phyloP scores from a whole-genome alignment of 805 yeast genomes.

The Lachancea sp. region DNA sequence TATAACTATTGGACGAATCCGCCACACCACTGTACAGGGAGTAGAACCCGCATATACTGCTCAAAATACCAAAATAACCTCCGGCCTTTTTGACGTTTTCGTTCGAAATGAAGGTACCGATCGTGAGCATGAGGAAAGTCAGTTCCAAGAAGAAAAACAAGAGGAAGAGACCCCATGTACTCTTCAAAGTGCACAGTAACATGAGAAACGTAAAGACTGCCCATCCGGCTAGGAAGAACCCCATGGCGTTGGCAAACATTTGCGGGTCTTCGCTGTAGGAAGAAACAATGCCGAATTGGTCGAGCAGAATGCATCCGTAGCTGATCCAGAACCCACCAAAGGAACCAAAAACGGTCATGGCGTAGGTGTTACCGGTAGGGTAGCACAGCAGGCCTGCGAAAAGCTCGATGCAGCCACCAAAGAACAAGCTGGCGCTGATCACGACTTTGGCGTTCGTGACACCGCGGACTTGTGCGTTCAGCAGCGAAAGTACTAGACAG shows the following conservation, averaged over 20 bases:
- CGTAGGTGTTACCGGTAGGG: constrained; percentile 70
- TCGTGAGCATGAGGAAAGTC: constrained; percentile 46
- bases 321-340: constrained; percentile 75
- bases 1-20: constrained; percentile 51
- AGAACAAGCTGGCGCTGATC: constrained; percentile 60
- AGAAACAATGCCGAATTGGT: constrained; percentile 49
- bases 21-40: constrained; percentile 61
- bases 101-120: constrained; percentile 47
- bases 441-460: constrained; percentile 54
- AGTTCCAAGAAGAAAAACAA: constrained; percentile 48
- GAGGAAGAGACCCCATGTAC: constrained; percentile 53
- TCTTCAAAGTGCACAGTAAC: constrained; percentile 50
- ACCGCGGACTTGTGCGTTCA: constrained; percentile 63
- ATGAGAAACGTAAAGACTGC: constrained; percentile 55
- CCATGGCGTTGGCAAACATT: constrained; percentile 46
- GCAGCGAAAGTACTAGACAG: constrained; percentile 52
- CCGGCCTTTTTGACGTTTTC: constrained; percentile 46
- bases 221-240: constrained; percentile 59
- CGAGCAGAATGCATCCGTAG: constrained; percentile 57
- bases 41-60: constrained; percentile 54
- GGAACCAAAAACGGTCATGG: constrained; percentile 47
- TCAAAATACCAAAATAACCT: constrained; percentile 53
- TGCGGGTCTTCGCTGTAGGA: constrained; percentile 41
- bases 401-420: constrained; percentile 67
- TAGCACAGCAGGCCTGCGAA: constrained; percentile 73